A percentile compares a stretch with the other conserved stretches of the same genome.
Evolutionary conservation across 2,329 filamentous ascomycete species (phyloP).

Genomic region (Amylocarpus encephaloides): DNA sequence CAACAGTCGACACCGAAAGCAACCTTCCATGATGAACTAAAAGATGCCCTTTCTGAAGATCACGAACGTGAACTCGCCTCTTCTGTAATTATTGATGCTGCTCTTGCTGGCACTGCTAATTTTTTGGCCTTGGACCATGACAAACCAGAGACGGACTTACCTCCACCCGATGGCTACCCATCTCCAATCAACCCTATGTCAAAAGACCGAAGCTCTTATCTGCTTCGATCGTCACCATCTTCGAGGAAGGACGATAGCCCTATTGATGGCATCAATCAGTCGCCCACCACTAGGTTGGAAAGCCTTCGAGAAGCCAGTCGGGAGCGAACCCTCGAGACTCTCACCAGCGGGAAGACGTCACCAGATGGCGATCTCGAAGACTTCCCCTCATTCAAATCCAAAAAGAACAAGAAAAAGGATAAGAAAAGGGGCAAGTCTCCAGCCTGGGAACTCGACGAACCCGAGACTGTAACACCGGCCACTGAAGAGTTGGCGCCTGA

Average conservation of each 20-base stretch:
- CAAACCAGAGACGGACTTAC: conserved; percentile 17
- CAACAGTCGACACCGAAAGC: conserved; percentile 65
- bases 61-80: conserved; percentile 11
- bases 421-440: conserved; percentile 10
- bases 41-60: not conserved
- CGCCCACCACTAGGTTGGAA: conserved; percentile 13
- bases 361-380: not conserved
- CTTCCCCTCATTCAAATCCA: conserved; percentile 1
- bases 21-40: conserved; percentile 31
- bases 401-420: conserved; percentile 15
- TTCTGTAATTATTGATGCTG: conserved; percentile 17
- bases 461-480: not conserved
- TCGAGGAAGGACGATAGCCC: conserved; percentile 16
- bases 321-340: conserved; percentile 12
- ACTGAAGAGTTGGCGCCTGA: not conserved
- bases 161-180: conserved; percentile 27
- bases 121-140: conserved; percentile 27
- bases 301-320: conserved; percentile 20
- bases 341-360: conserved; percentile 8
- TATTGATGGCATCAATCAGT: conserved; percentile 7
- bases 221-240: conserved; percentile 36
- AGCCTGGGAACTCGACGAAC: conserved; percentile 7
- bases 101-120: conserved; percentile 19
- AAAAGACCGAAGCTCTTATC: conserved; percentile 39
- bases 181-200: conserved; percentile 37